Evolutionary conservation across 148 eudicot species (phyloP), one percentile per base, ranked within the genome.

Genomic region (Hydrangea macrophylla): DNA sequence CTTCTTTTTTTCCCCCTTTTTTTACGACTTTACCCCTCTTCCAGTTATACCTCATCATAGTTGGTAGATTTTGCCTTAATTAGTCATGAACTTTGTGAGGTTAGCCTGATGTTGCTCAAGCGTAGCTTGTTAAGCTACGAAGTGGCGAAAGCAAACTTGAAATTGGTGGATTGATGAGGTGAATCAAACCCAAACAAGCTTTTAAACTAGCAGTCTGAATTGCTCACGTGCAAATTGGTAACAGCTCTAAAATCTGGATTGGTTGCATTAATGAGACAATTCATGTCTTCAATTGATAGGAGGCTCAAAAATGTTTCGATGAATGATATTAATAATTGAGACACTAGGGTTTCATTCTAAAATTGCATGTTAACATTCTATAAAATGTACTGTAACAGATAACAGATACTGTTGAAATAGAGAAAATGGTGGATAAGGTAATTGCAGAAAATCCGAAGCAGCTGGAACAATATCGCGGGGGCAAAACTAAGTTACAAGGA

Each of bases 401-500:
- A 63, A 82, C 75, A 30, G 93, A 94, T 75, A 82, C 88, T 5
- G 68, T 53, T 64, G 91, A 88, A 84, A 88, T 94, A 42, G 91
- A 89, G 81, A 85, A 85, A 79, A 88, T 91, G 80, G 81, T 91
- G 32, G 90, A 89, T 69, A 78, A 77, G 73, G 93, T 91, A 67
- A 70, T 91, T 23, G 81, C 84, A 25, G 88, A 81, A 36, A 84
- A 91, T 64, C 93, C 89, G 12, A 91, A 90, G 82, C 97, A 90
- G 78, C 83, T 94, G 61, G 97, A 84, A 77, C 89, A 94, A 76
- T 94, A 84, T 55, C 91, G 90, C 55, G 90, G 85, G 7, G 97
- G 99, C 48, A 91, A 84, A 83, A 94, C 99, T 44, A 94, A 87
- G 82, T 78, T 91, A 70, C 87, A 94, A 78, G 99, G 92, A 53